phyloP scores from a whole-genome alignment of 768 basidiomycete species.

The Phlegmacium glaucopus region DNA sequence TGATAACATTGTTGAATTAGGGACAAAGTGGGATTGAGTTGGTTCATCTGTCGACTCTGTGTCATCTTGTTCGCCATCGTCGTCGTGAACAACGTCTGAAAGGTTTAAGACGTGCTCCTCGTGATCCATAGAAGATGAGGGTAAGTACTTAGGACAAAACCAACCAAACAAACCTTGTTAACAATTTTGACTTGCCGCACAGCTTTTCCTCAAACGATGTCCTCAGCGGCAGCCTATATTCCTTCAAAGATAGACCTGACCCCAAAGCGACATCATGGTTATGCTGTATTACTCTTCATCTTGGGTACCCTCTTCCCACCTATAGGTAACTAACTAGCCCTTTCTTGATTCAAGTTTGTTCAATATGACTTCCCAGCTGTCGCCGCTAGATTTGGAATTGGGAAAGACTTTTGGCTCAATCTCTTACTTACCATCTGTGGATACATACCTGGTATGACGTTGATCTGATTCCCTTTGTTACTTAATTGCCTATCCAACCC shows the following conservation, averaged over 20 bases:
- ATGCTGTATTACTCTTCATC: constrained; percentile 76
- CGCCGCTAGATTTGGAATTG: constrained; percentile 89
- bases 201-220: constrained; percentile 12
- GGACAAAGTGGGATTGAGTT: constrained; percentile 31
- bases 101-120: constrained; percentile 70
- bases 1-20: constrained; percentile 34
- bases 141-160: neutral
- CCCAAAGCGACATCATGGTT: constrained; percentile 79
- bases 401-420: constrained; percentile 89
- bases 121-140: constrained; percentile 33
- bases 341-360: neutral
- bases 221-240: constrained; percentile 32
- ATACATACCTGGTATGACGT: constrained; percentile 72
- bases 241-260: constrained; percentile 55
- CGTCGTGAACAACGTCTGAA: constrained; percentile 83
- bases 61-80: constrained; percentile 45
- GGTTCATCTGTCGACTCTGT: constrained; percentile 23
- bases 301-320: constrained; percentile 90
- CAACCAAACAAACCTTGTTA: constrained; percentile 2
- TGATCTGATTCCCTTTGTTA: constrained; percentile 1
- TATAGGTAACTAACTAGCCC: constrained; percentile 50
- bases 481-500: constrained; percentile 2
- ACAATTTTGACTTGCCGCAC: constrained; percentile 1
- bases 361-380: constrained; percentile 59
- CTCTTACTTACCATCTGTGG: constrained; percentile 84